Evolutionary conservation across 192 early-diverging fungal genomes (phyloP).

Genomic region (Tieghemiomyces parasiticus): DNA sequence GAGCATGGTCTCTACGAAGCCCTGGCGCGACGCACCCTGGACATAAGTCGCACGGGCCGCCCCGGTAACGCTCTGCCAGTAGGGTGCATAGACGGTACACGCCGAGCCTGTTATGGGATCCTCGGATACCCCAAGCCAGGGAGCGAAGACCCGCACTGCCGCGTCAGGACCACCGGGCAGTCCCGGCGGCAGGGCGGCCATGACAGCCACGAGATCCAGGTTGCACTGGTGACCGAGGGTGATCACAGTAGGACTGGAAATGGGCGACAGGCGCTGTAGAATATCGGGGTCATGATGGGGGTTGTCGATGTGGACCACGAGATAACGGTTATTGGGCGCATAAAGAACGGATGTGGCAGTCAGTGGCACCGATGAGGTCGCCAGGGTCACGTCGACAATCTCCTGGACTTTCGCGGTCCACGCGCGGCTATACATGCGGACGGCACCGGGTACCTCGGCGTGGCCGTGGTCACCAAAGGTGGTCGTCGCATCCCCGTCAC

Average conservation of each 20-base stretch:
- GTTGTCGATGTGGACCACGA: neutral
- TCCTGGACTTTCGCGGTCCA: neutral
- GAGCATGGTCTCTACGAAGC: too few species aligned
- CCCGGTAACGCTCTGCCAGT: too few species aligned
- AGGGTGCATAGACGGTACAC: too few species aligned
- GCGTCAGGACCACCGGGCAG: neutral
- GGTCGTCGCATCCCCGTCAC: neutral
- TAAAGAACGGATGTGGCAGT: neutral
- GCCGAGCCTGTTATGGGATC: neutral
- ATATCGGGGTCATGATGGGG: neutral
- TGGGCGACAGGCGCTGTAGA: neutral
- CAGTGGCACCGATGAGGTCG: neutral
- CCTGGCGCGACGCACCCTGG: too few species aligned
- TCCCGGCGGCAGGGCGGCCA: neutral
- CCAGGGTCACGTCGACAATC: neutral
- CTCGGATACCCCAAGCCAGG: conserved; percentile 4
- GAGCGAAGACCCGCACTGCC: conserved; percentile 2
- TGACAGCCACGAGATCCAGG: neutral
- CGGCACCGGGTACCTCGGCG: neutral
- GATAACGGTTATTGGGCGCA: neutral
- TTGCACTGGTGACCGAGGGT: conserved; percentile 8
- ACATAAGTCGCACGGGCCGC: too few species aligned
- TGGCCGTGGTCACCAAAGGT: neutral
- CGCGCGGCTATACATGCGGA: neutral
- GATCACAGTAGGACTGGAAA: neutral